Base-by-base conservation (phyloP, 805 yeast species). In the Barnettozyma pratensis region DNA sequence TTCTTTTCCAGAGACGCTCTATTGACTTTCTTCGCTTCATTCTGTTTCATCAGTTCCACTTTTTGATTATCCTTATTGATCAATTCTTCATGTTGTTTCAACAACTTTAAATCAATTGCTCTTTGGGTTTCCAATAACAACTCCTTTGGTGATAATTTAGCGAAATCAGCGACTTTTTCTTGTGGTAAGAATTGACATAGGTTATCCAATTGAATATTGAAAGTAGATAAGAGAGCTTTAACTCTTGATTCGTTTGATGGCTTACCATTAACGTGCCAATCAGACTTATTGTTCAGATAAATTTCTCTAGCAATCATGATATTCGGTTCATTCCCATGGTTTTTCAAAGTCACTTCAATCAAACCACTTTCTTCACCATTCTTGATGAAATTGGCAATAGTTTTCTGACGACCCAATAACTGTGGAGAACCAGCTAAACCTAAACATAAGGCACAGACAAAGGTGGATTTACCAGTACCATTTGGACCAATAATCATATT, bases 401-500 rank as follows among this genome's bases (percentile, higher is more conserved):
- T 79, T 64, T 61, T 79, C 62, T 72, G 85, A 71, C 77, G 86
- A 4, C 94, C 95, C 50, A 91, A 76, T 39, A 81, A 69, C 37
- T 79, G 87, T 26, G 87, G 76, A 59, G 77, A 80, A 1, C 97
- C 98, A 1, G 85, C 92, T 14, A 94, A 68, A 0, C 97, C 96
- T 34, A 94, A 71, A 61, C 96, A 92, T 1, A 92, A 79, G 0
- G 97, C 98, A 51, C 97, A 87, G 4, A 94, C 91, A 58, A 94
- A 79, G 0, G 98, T 89, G 37, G 94, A 83, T 60, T 94, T 94
- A 6, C 99, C 99, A 0, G 96, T 80, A 35, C 99, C 99, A 63
- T 94, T 94, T 10, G 97, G 97, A 0, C 97, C 99, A 46, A 94
- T 85, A 49, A 94, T 86, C 83, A 94, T 80, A 62, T 94, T 94